Conservation (phyloP, 2,329 filamentous ascomycete genomes). For the Venturiaceae sp. region DNA sequence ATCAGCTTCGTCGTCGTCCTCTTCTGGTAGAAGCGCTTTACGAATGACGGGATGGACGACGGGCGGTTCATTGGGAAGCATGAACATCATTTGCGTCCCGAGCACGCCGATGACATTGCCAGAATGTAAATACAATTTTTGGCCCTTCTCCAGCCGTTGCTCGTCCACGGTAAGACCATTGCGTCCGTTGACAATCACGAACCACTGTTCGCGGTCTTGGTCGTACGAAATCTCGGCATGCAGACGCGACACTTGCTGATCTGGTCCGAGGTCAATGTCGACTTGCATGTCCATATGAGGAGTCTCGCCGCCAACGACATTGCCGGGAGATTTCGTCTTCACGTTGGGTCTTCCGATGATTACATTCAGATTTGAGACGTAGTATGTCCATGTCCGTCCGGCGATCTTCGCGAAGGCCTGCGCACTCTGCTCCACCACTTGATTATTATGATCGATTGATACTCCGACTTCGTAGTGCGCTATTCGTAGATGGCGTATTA, state of each 20-base stretch:
- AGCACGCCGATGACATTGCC: constrained; percentile 88
- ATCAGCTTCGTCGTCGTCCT: constrained; percentile 19
- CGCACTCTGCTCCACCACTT: constrained; percentile 28
- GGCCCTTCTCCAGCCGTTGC: constrained; percentile 55
- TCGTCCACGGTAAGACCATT: constrained; percentile 87
- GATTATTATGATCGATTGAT: constrained; percentile 46
- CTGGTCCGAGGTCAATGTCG: constrained; percentile 69
- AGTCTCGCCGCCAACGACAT: constrained; percentile 14
- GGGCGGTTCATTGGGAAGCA: constrained; percentile 69
- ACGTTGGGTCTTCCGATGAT: constrained; percentile 56
- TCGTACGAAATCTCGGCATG: constrained; percentile 42
- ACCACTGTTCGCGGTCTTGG: constrained; percentile 53
- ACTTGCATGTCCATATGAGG: constrained; percentile 31
- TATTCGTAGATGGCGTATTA: constrained; percentile 29
- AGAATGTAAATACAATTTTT: constrained; percentile 60
- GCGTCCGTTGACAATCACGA: constrained; percentile 76
- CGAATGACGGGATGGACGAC: constrained; percentile 61
- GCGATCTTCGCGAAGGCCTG: constrained; percentile 72
- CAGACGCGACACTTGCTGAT: constrained; percentile 38
- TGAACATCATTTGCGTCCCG: constrained; percentile 97
- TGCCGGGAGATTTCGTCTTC: constrained; percentile 15
- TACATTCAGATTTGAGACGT: constrained; percentile 64
- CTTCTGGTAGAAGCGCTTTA: constrained; percentile 34
- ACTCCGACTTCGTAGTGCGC: constrained; percentile 44
- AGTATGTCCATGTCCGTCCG: constrained; percentile 76